A percentile compares a stretch with the other conserved stretches of the same genome.
Conservation (phyloP, 2,329 filamentous ascomycete species). For the Cladosporium colombiae region DNA sequence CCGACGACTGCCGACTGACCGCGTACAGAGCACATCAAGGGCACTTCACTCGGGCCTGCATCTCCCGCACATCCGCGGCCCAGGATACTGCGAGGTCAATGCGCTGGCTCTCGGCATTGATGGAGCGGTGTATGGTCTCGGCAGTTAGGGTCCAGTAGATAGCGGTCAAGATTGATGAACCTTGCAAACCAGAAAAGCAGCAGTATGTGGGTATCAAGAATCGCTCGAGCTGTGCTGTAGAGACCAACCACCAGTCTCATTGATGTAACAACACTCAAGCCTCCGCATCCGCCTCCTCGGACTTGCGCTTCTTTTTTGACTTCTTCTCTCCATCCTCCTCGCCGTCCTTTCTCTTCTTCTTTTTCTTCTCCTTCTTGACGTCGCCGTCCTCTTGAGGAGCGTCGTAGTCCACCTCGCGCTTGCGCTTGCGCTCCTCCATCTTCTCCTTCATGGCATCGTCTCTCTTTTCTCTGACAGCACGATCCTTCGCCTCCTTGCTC, state of each 20-base stretch:
- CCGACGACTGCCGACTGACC: not conserved
- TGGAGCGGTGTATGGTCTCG: not conserved
- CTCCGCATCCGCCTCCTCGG: constrained; percentile 10
- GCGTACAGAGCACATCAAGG: not conserved
- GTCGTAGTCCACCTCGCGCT: constrained; percentile 82
- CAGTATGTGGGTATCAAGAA: constrained; percentile 9
- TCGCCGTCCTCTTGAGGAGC: constrained; percentile 75
- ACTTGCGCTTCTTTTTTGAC: constrained; percentile 19
- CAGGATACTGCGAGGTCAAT: not conserved
- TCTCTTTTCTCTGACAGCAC: constrained; percentile 74
- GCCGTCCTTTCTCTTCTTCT: constrained; percentile 53
- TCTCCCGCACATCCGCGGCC: not conserved
- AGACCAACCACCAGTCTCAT: not conserved
- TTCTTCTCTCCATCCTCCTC: constrained; percentile 16
- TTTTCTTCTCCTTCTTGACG: constrained; percentile 46
- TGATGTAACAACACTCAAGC: not conserved
- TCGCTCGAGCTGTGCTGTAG: constrained; percentile 8
- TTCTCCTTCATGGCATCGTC: constrained; percentile 83
- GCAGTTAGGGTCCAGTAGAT: not conserved
- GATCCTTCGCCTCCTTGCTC: constrained; percentile 87
- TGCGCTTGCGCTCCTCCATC: constrained; percentile 83
- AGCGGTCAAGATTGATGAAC: not conserved
- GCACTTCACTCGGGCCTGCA: not conserved
- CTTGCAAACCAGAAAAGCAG: not conserved
- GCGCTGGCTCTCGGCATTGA: not conserved